Percentiles rank a stretch among this genome's conserved stretches.
Evolutionary conservation across 139 green algal genomes (phyloP).

Genomic region (Coelastrella sp.): DNA sequence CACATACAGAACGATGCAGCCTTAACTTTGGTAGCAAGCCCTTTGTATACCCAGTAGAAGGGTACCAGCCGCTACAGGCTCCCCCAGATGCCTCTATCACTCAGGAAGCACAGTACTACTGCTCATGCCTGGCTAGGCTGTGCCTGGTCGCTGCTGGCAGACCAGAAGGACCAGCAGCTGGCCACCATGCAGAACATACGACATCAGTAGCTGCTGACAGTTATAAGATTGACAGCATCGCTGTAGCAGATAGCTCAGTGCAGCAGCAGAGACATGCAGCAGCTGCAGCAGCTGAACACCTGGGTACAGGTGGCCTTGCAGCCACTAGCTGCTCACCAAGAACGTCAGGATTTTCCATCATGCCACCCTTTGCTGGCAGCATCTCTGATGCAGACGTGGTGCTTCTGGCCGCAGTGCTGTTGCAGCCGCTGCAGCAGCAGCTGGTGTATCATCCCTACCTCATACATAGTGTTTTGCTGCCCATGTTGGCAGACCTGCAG

Average conservation of each 20-base stretch:
- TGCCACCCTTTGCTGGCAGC: background rate
- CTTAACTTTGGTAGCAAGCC: slow-evolving; percentile 87
- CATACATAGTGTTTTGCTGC: slow-evolving; percentile 25
- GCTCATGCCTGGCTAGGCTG: slow-evolving; percentile 71
- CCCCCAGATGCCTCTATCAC: slow-evolving; percentile 41
- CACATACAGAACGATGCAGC: slow-evolving; percentile 73
- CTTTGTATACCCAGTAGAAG: slow-evolving; percentile 80
- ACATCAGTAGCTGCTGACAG: background rate
- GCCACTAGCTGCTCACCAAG: background rate
- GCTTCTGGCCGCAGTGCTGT: slow-evolving; percentile 19
- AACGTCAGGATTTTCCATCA: slow-evolving; percentile 5
- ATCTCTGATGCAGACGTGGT: background rate
- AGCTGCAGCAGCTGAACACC: slow-evolving; percentile 13
- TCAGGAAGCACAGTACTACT: slow-evolving; percentile 61
- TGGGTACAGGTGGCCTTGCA: background rate
- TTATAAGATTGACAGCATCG: slow-evolving; percentile 3
- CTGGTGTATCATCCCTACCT: slow-evolving; percentile 38
- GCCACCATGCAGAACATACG: slow-evolving; percentile 28
- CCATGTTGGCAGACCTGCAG: slow-evolving; percentile 21
- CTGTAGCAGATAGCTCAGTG: background rate
- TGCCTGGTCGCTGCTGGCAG: slow-evolving; percentile 41
- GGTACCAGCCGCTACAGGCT: slow-evolving; percentile 78
- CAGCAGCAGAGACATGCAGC: background rate
- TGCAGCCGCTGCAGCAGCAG: slow-evolving; percentile 32
- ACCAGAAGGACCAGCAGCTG: background rate